Base-by-base conservation (phyloP, 2,329 filamentous ascomycete genomes). In the Lasiodiplodia gonubiensis region DNA sequence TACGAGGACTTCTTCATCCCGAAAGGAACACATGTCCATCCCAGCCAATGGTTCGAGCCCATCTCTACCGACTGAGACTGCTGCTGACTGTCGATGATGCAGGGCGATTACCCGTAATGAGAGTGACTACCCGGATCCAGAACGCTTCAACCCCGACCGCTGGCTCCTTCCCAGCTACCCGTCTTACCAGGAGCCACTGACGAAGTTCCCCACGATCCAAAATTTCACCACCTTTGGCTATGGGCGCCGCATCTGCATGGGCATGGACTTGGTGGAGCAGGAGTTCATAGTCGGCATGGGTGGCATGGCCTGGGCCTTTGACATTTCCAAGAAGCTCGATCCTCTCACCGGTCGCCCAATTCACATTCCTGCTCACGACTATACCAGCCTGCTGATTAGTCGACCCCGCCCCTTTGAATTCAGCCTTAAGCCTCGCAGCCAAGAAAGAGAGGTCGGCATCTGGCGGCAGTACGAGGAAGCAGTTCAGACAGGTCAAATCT, bases 221-320 rank as follows among this genome's bases (percentile, higher is more conserved):
- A 67, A 68, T 8, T 71, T 65, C 53, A 59, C 70, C 18, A 46
- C 64, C 3, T 85, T 85, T 61, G 85, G 82, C 0, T 86, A 84
- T 70, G 85, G 85, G 0, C 77, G 84, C 2, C 77, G 85, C 25
- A 80, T 84, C 2, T 82, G 81, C 25, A 71, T 72, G 27, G 71
- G 71, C 0, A 69, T 63, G 39, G 70, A 72, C 21, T 61, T 72
- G n/a, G 69, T 67, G 16, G 71, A 72, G 51, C 67, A 67, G 6
- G 54, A 51, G n/a, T 25, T 72, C 12, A n/a, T 63, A 12, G 64
- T 71, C 11, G 48, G 69, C 7, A 66, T 68, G 25, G 70, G 67
- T 2, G 42, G 68, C 4, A 30, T 72, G 48, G 70, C 69, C 6
- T 72, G 71, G 70, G 70, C 68, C 1, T 72, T 68, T 27, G 23